Evolutionary conservation across 768 basidiomycete genomes (phyloP).

Genomic region (Roridomyces roridus): DNA sequence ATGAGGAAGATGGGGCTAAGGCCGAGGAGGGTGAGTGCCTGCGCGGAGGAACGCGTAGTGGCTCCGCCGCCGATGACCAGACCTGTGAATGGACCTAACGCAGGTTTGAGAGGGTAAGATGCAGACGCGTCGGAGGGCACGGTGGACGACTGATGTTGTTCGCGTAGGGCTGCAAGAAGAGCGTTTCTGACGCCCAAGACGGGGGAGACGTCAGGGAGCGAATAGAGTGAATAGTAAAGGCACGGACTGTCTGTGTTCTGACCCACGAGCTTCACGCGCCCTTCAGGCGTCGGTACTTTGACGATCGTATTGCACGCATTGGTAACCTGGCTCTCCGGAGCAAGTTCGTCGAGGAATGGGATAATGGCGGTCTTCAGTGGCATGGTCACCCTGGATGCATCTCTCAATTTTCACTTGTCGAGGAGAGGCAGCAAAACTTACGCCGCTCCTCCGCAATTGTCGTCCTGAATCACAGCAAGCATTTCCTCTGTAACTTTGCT

Average conservation of each 20-base stretch:
- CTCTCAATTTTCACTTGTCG: background rate
- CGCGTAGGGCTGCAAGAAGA: conserved; percentile 33
- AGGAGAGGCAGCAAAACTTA: conserved; percentile 17
- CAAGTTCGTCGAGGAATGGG: conserved; percentile 38
- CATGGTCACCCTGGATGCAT: conserved; percentile 39
- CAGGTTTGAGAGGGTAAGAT: conserved; percentile 3
- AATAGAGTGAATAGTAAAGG: background rate
- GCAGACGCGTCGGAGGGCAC: conserved; percentile 29
- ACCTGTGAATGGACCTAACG: conserved; percentile 27
- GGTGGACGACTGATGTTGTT: conserved; percentile 27
- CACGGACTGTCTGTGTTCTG: conserved; percentile 42
- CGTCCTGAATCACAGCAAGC: conserved; percentile 28
- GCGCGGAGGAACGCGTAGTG: conserved; percentile 42
- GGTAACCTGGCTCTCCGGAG: conserved; percentile 36
- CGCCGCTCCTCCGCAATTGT: conserved; percentile 41
- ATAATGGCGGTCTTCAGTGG: conserved; percentile 41
- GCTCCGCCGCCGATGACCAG: conserved; percentile 46
- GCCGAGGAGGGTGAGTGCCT: conserved; percentile 56
- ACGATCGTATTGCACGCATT: conserved; percentile 44
- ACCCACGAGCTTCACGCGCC: conserved; percentile 37
- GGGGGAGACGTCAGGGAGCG: background rate
- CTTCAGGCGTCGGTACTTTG: conserved; percentile 33
- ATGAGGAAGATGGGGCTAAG: conserved; percentile 54
- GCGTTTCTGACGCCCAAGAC: conserved; percentile 42
- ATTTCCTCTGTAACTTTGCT: conserved; percentile 38